Evolutionary conservation across 345 rosid genomes (phyloP).

Genomic region (Camelina laxa): DNA sequence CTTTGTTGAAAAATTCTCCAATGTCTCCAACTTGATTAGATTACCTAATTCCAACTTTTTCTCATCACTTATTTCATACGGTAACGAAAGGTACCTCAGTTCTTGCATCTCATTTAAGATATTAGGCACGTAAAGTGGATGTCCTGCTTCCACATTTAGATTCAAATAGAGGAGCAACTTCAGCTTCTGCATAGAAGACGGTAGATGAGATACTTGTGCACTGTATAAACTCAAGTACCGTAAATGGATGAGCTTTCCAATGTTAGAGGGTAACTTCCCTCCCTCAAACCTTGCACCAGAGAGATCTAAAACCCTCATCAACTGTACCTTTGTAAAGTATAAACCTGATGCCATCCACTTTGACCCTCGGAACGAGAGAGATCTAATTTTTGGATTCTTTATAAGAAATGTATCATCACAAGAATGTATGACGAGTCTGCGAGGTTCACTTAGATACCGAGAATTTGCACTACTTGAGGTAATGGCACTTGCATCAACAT

Average conservation of each 20-base stretch:
- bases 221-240: constrained; percentile 14
- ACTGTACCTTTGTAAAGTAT: neutral
- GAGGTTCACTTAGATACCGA: neutral
- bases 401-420: neutral
- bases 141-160: neutral
- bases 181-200: constrained; percentile 29
- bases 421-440: neutral
- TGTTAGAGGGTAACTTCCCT: constrained; percentile 30
- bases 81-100: constrained; percentile 10
- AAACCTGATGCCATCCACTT: neutral
- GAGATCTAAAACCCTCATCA: neutral
- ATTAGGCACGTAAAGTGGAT: neutral
- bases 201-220: neutral
- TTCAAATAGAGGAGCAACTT: constrained; percentile 16
- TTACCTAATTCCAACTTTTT: neutral
- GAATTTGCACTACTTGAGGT: neutral
- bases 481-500: neutral
- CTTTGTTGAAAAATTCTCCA: neutral
- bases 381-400: neutral
- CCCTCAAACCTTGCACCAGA: neutral
- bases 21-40: neutral
- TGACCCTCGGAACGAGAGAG: neutral
- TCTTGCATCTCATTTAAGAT: constrained; percentile 17
- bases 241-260: constrained; percentile 49
- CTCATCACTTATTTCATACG: neutral